phyloP scores from a whole-genome alignment of 495 filamentous ascomycete species.

The Annulohypoxylon maeteangense region DNA sequence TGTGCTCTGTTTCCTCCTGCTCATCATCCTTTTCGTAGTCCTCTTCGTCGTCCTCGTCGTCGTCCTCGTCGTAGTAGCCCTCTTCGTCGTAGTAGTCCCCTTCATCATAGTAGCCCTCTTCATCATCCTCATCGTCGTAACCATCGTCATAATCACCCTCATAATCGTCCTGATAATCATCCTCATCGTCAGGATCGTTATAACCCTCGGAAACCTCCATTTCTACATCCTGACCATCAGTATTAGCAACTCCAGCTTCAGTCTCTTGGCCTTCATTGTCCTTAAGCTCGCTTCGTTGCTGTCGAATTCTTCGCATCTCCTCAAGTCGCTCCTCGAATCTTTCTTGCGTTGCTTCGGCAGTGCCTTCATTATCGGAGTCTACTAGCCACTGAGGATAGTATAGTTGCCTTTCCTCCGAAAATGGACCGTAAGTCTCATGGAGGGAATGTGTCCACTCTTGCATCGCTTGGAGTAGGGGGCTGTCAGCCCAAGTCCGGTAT shows the following conservation, averaged over 20 bases:
- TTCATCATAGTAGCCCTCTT: too few species aligned
- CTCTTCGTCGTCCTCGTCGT: not conserved
- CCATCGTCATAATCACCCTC: too few species aligned
- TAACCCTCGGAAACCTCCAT: not conserved
- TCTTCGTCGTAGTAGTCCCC: too few species aligned
- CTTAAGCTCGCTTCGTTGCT: not conserved
- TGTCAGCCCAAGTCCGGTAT: not conserved
- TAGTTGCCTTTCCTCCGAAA: not conserved
- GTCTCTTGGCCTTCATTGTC: not conserved
- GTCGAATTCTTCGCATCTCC: not conserved
- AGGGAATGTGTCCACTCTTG: not conserved
- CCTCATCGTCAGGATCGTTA: too few species aligned
- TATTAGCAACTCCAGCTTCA: not conserved
- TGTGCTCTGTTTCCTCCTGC: too few species aligned
- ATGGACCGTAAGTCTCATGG: not conserved
- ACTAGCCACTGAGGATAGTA: not conserved
- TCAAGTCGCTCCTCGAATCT: not conserved
- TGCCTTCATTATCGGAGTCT: not conserved
- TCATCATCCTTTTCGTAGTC: not conserved
- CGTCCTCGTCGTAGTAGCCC: too few species aligned
- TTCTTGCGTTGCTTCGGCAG: not conserved
- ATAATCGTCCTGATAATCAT: too few species aligned
- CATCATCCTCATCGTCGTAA: too few species aligned
- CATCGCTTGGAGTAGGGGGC: not conserved
- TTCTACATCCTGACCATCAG: not conserved